These are phyloP conservation scores for Teratosphaeria zuluensis DNA, from an alignment of 2,329 filamentous ascomycete genomes.

Conservation along the genomic window DNA sequence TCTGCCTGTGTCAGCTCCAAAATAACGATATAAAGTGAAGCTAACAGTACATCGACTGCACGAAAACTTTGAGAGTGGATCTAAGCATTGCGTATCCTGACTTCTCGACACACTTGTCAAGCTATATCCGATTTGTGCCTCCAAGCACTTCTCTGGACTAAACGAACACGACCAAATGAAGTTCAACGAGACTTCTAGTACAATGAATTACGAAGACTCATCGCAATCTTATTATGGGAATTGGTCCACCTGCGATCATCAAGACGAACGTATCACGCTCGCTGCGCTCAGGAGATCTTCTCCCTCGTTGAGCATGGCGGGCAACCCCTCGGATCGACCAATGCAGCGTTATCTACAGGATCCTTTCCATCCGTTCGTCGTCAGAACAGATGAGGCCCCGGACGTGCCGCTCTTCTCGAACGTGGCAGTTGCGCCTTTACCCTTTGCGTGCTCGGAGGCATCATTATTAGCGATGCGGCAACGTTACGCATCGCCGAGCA, in stretches of 20 bases:
- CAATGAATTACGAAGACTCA: not conserved
- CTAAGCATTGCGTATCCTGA: too few relatives aligned
- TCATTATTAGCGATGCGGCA: not conserved
- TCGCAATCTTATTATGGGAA: not conserved
- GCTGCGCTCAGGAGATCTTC: not conserved
- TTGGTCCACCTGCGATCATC: not conserved
- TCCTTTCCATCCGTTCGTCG: not conserved
- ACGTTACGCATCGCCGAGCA: conserved; percentile 6
- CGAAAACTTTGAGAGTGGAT: not conserved
- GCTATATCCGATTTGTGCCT: not conserved
- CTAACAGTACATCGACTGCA: not conserved
- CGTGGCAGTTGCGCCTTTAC: not conserved
- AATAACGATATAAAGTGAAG: not conserved
- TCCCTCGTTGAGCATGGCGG: not conserved
- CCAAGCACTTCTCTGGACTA: not conserved
- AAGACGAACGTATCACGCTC: not conserved
- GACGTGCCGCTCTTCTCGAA: conserved; percentile 1
- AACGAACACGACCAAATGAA: not conserved
- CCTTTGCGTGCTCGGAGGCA: not conserved
- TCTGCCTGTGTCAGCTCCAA: not conserved
- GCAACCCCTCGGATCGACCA: not conserved
- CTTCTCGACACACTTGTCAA: not conserved
- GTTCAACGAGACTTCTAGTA: not conserved
- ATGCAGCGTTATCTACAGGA: conserved; percentile 5
- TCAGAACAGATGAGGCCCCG: not conserved